phyloP scores from a whole-genome alignment of 176 grass and related monocot genomes.

The Paspalum notatum region DNA sequence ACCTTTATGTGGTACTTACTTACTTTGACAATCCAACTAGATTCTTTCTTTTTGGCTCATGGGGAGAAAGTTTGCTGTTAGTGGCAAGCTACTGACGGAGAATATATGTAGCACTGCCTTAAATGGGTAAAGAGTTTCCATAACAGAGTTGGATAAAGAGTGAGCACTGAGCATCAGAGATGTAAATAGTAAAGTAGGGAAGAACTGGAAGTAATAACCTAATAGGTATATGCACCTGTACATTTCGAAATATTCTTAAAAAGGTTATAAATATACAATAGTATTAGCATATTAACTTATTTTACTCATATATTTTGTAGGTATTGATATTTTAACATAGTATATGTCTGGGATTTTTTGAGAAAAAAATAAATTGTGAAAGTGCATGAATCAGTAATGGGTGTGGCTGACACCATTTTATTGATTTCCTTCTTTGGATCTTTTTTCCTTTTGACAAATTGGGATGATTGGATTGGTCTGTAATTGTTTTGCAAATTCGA shows the following conservation, averaged over 20 bases:
- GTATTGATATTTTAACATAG: background rate
- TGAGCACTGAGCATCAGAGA: background rate
- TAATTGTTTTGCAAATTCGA: background rate
- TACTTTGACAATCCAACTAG: slow-evolving; percentile 11
- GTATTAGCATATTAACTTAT: background rate
- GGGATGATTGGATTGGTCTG: background rate
- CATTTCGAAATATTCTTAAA: background rate
- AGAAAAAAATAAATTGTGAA: background rate
- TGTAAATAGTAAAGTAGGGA: slow-evolving; percentile 1
- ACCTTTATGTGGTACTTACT: background rate
- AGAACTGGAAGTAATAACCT: background rate
- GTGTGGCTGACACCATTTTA: background rate
- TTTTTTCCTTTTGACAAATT: slow-evolving; percentile 7
- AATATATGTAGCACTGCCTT: background rate
- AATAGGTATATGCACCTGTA: background rate
- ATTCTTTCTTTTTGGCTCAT: slow-evolving; percentile 27
- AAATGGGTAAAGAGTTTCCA: background rate
- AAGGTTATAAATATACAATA: background rate
- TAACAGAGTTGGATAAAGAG: background rate
- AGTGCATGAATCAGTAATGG: background rate
- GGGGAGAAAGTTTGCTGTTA: slow-evolving; percentile 9
- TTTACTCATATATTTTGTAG: background rate
- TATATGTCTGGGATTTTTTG: background rate
- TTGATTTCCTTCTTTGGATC: slow-evolving; percentile 11
- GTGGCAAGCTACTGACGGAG: slow-evolving; percentile 7